Conservation (phyloP, 2,329 filamentous ascomycete genomes). For the Clonostachys rosea region DNA sequence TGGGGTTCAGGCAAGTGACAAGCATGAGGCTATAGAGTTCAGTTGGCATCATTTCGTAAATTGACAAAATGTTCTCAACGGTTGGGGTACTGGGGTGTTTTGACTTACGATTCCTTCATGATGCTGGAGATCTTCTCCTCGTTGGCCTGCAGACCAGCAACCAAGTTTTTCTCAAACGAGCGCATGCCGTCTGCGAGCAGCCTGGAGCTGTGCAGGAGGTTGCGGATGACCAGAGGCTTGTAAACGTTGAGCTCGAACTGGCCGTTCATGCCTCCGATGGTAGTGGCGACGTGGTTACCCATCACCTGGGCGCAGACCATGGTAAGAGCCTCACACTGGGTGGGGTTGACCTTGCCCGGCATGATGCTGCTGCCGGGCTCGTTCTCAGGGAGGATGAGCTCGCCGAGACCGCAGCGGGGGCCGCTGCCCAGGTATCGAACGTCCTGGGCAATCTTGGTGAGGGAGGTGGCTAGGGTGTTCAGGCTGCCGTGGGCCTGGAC, state of each 20-base stretch:
- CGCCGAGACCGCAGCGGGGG: conserved; percentile 90
- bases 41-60: not conserved
- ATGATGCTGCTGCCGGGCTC: conserved; percentile 98
- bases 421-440: conserved; percentile 96
- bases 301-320: conserved; percentile 98
- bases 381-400: conserved; percentile 92
- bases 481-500: conserved; percentile 91
- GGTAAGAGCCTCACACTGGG: conserved; percentile 94
- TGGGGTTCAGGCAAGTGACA: conserved; percentile 94
- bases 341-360: conserved; percentile 99
- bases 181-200: conserved; percentile 89
- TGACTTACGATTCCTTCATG: conserved; percentile 81
- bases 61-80: not conserved
- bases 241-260: conserved; percentile 99
- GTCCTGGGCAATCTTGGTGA: conserved; percentile 98
- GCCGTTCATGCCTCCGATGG: conserved; percentile 92
- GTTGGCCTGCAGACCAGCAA: conserved; percentile 84
- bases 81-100: not conserved
- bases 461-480: conserved; percentile 85
- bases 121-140: conserved; percentile 87
- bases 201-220: conserved; percentile 86
- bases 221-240: conserved; percentile 94
- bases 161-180: conserved; percentile 91
- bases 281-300: conserved; percentile 91
- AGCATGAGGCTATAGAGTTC: conserved; percentile 76